Evolutionary conservation across 768 basidiomycete genomes (phyloP), one percentile per base, ranked within the genome.

Genomic region (Pisolithus albus): DNA sequence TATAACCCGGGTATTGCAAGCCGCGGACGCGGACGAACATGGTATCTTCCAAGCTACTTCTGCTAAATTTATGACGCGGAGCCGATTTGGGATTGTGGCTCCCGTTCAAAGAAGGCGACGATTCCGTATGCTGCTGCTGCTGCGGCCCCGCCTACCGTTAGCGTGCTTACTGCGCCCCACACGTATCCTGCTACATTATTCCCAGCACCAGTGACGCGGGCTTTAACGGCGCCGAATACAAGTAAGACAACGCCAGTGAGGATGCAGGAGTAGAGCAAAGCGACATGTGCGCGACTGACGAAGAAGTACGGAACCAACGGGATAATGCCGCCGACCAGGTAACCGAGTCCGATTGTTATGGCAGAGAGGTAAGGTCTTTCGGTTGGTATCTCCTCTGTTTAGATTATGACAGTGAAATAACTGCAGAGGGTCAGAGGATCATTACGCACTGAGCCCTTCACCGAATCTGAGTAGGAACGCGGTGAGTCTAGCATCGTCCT

Each of bases 381-480:
- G 16, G 82, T 81, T 1, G 94, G 89, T 34, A 96, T 80, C 69
- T 98, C 95, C 77, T 96, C 94, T 87, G 64, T 48, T 13, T 18
- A 49, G 11, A 34, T 7, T 48, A 30, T 28, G 54, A 16, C 18
- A 30, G 40, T 23, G 19, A 36, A 32, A 5, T 16, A 4, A n/a
- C 15, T 34, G 46, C 19, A 38, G 15, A 9, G 16, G 44, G 7
- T 15, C 24, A 44, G 51, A 1, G 73, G 84, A 55, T 62, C 18
- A 5, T 8, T 19, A 36, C 46, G 32, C 19, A 89, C 88, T 88
- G 47, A 96, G 63, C 16, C 93, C 92, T 65, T 89, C 87, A n/a
- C 94, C 94, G 59, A 97, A 97, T 70, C 92, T 96, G 59, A 98
- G 79, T 60, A 99, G 70, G 72, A 99, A 99, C 2, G 92, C 83